phyloP scores from a whole-genome alignment of 306 rosid genomes.

The Corylus avellana region DNA sequence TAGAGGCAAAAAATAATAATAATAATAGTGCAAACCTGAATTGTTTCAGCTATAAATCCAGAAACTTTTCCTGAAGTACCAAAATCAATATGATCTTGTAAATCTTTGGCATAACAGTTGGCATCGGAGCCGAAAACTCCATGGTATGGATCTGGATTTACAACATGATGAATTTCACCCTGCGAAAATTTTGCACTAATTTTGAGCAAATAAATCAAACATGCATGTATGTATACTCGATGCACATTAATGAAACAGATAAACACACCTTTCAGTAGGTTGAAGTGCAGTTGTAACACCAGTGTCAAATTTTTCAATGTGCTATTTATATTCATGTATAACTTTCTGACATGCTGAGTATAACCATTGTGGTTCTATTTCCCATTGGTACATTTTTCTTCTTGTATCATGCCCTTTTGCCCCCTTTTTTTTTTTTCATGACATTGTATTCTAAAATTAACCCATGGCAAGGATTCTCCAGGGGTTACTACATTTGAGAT shows the following conservation, averaged over 20 bases:
- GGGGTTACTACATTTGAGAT: constrained; percentile 67
- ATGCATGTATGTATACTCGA: background rate
- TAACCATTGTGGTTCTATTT: background rate
- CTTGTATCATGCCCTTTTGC: background rate
- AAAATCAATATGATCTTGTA: constrained; percentile 79
- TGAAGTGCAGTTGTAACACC: constrained; percentile 7
- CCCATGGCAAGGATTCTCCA: constrained; percentile 35
- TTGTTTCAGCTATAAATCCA: constrained; percentile 88
- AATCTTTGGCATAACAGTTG: constrained; percentile 61
- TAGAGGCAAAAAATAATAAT: background rate
- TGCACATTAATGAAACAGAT: background rate
- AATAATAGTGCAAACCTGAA: constrained; percentile 52
- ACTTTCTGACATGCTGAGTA: constrained; percentile 1
- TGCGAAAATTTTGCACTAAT: constrained; percentile 31
- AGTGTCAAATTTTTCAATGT: background rate
- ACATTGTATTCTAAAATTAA: constrained; percentile 28
- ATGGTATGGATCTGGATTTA: constrained; percentile 85
- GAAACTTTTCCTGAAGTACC: constrained; percentile 84
- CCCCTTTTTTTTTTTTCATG: background rate
- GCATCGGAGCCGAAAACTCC: constrained; percentile 81
- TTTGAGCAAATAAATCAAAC: constrained; percentile 19
- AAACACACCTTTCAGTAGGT: constrained; percentile 7
- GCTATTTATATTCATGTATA: background rate
- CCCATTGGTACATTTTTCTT: constrained; percentile 12
- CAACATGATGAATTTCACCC: constrained; percentile 86